phyloP scores from a whole-genome alignment of 768 basidiomycete genomes.

The Cubamyces lactineus region DNA sequence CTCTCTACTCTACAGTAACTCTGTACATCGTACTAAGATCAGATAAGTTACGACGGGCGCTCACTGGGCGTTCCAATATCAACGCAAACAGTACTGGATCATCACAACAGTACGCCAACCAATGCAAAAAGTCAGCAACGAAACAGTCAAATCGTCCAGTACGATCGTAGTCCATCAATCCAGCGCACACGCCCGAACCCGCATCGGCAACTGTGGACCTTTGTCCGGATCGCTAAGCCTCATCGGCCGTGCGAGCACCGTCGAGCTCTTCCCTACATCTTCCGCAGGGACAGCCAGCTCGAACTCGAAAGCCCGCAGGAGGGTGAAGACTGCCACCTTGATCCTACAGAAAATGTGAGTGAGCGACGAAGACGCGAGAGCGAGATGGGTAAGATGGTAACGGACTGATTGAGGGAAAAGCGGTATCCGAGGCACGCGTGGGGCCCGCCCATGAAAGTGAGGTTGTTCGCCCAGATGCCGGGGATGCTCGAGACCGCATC shows the following conservation, averaged over 20 bases:
- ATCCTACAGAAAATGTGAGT: constrained; percentile 22
- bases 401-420: constrained; percentile 63
- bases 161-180: neutral
- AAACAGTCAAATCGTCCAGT: too few relatives aligned
- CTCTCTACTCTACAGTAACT: too few relatives aligned
- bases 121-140: too few relatives aligned
- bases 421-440: constrained; percentile 69
- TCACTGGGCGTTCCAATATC: too few relatives aligned
- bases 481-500: constrained; percentile 51
- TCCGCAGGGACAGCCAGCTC: constrained; percentile 31
- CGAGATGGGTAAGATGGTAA: constrained; percentile 7
- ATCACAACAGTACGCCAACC: too few relatives aligned
- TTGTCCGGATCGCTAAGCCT: constrained; percentile 18
- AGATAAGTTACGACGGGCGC: too few relatives aligned
- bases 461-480: constrained; percentile 59
- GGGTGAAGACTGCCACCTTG: constrained; percentile 36
- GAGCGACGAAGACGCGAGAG: neutral
- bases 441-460: constrained; percentile 67
- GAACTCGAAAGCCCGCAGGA: constrained; percentile 36
- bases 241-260: constrained; percentile 29
- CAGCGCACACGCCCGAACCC: constrained; percentile 10
- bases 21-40: too few relatives aligned
- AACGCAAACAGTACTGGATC: too few relatives aligned
- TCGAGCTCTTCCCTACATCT: constrained; percentile 26
- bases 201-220: constrained; percentile 29